These are phyloP conservation scores for Camellia granthamiana DNA, from an alignment of 148 eudicot species.

Conservation along the genomic window DNA sequence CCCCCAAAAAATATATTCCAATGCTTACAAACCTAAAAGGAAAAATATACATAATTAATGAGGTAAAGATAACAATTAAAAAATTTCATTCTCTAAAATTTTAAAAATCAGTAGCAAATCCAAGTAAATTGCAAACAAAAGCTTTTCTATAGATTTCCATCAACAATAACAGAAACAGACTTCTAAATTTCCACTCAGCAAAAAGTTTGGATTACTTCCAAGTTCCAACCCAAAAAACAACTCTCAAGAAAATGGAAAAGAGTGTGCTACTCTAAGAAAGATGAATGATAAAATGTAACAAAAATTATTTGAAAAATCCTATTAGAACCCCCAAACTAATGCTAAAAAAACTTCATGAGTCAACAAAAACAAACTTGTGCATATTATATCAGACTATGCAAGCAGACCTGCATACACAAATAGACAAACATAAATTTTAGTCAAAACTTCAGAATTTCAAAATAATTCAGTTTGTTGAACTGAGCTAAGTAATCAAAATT, in stretches of 20 bases:
- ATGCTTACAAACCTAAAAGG: not conserved
- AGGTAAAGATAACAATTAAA: not conserved
- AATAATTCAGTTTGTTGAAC: not conserved
- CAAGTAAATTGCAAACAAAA: too few species aligned
- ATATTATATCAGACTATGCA: not conserved
- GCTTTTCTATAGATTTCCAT: too few species aligned
- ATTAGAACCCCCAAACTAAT: not conserved
- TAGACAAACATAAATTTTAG: not conserved
- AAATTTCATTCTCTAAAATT: not conserved
- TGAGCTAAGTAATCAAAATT: not conserved
- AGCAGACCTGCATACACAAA: not conserved
- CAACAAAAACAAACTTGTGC: not conserved
- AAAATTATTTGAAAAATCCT: not conserved
- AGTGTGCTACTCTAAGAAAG: too few species aligned
- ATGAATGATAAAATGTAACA: not conserved
- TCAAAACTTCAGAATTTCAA: not conserved
- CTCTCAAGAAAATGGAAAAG: not conserved
- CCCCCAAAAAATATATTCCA: not conserved
- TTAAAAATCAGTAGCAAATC: not conserved
- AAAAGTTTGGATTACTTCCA: not conserved
- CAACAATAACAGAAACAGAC: too few species aligned
- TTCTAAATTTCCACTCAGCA: not conserved
- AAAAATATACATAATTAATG: not conserved
- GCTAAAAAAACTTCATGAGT: not conserved
- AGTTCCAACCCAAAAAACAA: not conserved